phyloP scores from a whole-genome alignment of 306 rosid species.

The Glycine latifolia region DNA sequence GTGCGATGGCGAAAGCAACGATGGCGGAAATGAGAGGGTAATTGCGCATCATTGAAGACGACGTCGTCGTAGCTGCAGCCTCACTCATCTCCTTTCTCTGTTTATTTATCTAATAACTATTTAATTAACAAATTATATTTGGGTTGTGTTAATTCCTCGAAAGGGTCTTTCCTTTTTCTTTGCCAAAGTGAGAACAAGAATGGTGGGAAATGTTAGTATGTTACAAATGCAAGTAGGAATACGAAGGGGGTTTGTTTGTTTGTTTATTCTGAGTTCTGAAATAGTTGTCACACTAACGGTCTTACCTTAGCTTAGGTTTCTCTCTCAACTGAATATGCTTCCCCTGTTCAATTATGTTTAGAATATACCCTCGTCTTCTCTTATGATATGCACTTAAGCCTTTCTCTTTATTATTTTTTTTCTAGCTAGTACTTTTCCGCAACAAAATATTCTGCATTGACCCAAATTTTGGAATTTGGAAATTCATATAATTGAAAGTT shows the following conservation, averaged over 20 bases:
- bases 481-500: background rate
- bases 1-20: slow-evolving; percentile 70
- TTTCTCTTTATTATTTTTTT: background rate
- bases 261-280: background rate
- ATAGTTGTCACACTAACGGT: slow-evolving; percentile 44
- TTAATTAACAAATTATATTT: background rate
- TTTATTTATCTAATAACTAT: background rate
- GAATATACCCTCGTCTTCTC: slow-evolving; percentile 49
- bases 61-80: slow-evolving; percentile 44
- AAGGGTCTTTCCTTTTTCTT: background rate
- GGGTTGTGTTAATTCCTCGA: background rate
- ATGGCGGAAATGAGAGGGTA: slow-evolving; percentile 79
- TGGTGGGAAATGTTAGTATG: background rate
- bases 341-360: background rate
- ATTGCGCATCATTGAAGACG: slow-evolving; percentile 67
- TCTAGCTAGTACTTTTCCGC: background rate
- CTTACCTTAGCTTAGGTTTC: slow-evolving; percentile 24
- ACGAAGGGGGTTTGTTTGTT: background rate
- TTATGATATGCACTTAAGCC: background rate
- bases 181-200: too few species aligned
- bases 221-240: background rate
- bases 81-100: slow-evolving; percentile 43
- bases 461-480: slow-evolving; percentile 32
- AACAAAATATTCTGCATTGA: background rate
- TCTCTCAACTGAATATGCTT: slow-evolving; percentile 47